These are phyloP conservation scores for Salix koriyanagi DNA, from an alignment of 345 rosid genomes.

Conservation along the genomic window DNA sequence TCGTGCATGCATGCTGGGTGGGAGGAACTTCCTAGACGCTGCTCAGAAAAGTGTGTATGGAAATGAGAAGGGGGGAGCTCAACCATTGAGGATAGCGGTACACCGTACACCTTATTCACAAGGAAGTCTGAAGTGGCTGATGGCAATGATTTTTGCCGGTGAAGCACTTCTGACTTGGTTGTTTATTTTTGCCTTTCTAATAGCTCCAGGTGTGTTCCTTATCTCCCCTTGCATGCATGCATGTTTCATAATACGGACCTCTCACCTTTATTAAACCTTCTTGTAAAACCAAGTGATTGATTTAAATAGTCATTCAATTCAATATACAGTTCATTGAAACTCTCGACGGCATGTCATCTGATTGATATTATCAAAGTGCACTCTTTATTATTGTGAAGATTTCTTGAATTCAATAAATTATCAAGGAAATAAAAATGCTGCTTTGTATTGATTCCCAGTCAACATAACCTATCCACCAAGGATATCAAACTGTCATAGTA, in stretches of 20 bases:
- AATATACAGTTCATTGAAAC: background rate
- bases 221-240: background rate
- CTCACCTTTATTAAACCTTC: background rate
- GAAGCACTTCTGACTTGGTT: constrained; percentile 8
- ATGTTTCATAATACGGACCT: background rate
- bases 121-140: constrained; percentile 54
- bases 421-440: background rate
- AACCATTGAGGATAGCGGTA: constrained; percentile 82
- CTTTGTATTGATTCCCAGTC: background rate
- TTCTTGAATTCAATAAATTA: background rate
- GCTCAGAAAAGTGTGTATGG: constrained; percentile 82
- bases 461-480: background rate
- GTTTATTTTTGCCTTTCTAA: background rate
- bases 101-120: constrained; percentile 76
- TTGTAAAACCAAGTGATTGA: background rate
- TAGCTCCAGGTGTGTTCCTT: background rate
- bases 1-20: constrained; percentile 31
- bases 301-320: background rate
- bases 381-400: background rate
- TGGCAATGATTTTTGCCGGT: constrained; percentile 84
- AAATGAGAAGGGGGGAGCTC: constrained; percentile 83
- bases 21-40: constrained; percentile 74
- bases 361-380: background rate
- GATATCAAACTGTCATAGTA: background rate
- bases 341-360: background rate